These are phyloP conservation scores for Cudoniella acicularis DNA, from an alignment of 495 filamentous ascomycete genomes.

Conservation along the genomic window DNA sequence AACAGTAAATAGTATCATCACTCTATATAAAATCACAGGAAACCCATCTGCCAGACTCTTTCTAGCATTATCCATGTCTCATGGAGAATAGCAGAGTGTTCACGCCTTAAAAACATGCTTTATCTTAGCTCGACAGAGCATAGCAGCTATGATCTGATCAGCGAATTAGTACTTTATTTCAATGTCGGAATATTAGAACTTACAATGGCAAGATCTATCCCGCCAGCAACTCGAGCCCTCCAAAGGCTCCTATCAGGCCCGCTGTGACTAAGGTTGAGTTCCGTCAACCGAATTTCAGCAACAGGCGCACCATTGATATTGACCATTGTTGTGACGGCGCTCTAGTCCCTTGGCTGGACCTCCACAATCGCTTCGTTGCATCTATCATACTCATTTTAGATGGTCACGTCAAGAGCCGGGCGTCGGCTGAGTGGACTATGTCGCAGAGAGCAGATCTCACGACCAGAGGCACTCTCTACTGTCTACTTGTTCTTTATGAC, in stretches of 20 bases:
- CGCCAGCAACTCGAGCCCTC: conserved; percentile 15
- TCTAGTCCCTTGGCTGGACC: conserved; percentile 9
- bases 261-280: not conserved
- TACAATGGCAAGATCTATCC: conserved; percentile 15
- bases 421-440: not conserved
- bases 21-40: no score
- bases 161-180: not conserved
- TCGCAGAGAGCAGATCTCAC: not conserved
- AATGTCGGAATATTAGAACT: conserved; percentile 4
- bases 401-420: conserved; percentile 3
- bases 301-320: not conserved
- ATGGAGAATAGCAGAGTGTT: no score
- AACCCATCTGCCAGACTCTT: no score
- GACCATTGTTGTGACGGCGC: conserved; percentile 1
- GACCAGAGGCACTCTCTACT: not conserved
- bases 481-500: not conserved
- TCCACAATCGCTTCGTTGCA: conserved; percentile 5
- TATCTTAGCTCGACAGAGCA: conserved; percentile 21
- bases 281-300: conserved; percentile 13
- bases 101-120: conserved; percentile 12
- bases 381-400: conserved; percentile 6
- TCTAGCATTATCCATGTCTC: no score
- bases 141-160: conserved; percentile 11
- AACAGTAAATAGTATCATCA: no score
- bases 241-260: conserved; percentile 15